Conservation (phyloP, 1,139 yeast species). For the Candida mesenterica region DNA sequence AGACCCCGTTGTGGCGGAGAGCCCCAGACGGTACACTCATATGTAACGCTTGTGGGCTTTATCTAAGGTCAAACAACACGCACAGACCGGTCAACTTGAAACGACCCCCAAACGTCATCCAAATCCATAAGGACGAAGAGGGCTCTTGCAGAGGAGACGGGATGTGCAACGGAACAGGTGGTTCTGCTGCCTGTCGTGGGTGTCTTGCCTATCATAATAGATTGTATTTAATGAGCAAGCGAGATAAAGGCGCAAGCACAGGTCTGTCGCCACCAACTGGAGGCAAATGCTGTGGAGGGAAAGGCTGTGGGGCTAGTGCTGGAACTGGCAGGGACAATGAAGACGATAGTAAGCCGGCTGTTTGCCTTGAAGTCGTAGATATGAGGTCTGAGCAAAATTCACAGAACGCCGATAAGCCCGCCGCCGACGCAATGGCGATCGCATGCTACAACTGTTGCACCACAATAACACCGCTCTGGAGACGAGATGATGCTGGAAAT, state of each 20-base stretch:
- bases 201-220: conserved; percentile 83
- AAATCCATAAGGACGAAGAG: conserved; percentile 36
- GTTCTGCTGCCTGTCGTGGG: conserved; percentile 73
- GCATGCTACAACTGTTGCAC: conserved; percentile 84
- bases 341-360: background rate
- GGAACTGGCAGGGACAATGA: conserved; percentile 1
- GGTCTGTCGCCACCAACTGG: background rate
- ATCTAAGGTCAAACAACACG: conserved; percentile 51
- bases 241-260: conserved; percentile 5
- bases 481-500: conserved; percentile 76
- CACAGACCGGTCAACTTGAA: conserved; percentile 62
- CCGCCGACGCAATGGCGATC: conserved; percentile 52
- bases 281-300: conserved; percentile 4
- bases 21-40: conserved; percentile 65
- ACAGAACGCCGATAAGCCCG: conserved; percentile 13
- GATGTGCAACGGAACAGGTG: conserved; percentile 85
- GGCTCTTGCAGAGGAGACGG: conserved; percentile 87
- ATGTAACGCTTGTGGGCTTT: conserved; percentile 73
- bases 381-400: background rate
- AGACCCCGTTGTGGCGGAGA: conserved; percentile 69
- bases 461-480: conserved; percentile 87
- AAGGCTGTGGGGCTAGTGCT: conserved; percentile 1
- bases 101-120: conserved; percentile 60
- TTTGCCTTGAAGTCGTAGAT: background rate
- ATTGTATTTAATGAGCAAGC: conserved; percentile 31